Evolutionary conservation across 2,329 filamentous ascomycete species (phyloP).

Genomic region (Claviceps fusiformis): DNA sequence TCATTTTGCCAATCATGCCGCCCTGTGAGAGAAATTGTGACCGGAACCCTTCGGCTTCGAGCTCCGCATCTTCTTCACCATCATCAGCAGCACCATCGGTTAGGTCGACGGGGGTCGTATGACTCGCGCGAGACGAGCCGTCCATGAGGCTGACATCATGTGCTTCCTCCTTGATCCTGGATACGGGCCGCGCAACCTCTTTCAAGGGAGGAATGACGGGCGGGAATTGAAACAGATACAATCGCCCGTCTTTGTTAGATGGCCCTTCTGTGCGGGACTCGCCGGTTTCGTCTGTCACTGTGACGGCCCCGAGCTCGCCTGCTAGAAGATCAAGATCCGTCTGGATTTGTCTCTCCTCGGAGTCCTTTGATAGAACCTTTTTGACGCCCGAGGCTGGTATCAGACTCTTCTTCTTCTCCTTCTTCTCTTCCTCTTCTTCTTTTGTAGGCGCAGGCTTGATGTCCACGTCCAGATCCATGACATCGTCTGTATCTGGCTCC

Average conservation of each 20-base stretch:
- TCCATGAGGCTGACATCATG: constrained; percentile 25
- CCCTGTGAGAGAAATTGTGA: constrained; percentile 32
- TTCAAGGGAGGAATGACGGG: constrained; percentile 45
- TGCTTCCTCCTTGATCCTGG: constrained; percentile 29
- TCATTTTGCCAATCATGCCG: constrained; percentile 46
- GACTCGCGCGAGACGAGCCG: constrained; percentile 6
- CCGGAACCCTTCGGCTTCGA: constrained; percentile 20
- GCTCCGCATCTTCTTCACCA: constrained; percentile 17
- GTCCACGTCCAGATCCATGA: constrained; percentile 28
- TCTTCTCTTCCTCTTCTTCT: constrained; percentile 10
- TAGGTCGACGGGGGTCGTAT: constrained; percentile 25
- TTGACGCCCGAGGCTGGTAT: constrained; percentile 10
- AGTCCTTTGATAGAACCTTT: constrained; percentile 17
- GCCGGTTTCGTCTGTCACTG: constrained; percentile 17
- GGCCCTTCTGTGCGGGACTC: constrained; percentile 15
- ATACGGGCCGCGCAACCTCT: constrained; percentile 12
- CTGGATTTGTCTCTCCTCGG: constrained; percentile 25
- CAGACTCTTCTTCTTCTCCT: constrained; percentile 10
- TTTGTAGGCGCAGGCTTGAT: constrained; percentile 10
- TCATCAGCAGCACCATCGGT: constrained; percentile 17
- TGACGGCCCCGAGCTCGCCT: constrained; percentile 27
- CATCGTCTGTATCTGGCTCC: constrained; percentile 28
- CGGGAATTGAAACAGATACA: constrained; percentile 54
- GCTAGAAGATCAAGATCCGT: constrained; percentile 28
- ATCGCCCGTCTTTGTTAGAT: constrained; percentile 35